Base-by-base conservation (phyloP, 176 grass and related monocot species). In the Typha latifolia region DNA sequence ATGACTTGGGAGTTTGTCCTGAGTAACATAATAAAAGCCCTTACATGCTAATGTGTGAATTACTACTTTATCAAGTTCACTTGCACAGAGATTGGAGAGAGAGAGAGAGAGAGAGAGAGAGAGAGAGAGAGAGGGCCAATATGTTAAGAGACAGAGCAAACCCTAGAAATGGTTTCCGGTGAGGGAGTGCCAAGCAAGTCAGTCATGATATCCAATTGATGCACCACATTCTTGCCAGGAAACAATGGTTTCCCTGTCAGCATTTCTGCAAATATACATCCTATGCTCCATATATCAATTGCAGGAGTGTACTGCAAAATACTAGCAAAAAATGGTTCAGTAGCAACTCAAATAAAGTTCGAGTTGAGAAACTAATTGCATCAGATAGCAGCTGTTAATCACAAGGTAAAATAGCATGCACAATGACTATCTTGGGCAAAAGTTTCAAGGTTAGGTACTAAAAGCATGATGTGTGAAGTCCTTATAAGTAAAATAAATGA, bases 261-360 rank as follows among this genome's bases (percentile, higher is more conserved):
- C 89, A 92, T 85, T 69, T 92, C 89, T 2, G 89, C 89, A 74
- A 92, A 92, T 87, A 92, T 92, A 49, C 89, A 92, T 29, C 84
- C 89, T 72, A 92, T 32, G 53, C 89, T 88, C 89, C 89, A 92
- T 76, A 92, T 77, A 77, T 92, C 89, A 80, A 92, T 88, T 1
- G 89, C 89, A 48, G 89, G 89, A 23, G 89, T 92, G 66, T 92
- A 92, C 84, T 92, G 78, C 32, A 75, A 73, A 70, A 74, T 43
- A 57, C 12, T 72, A 34, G 69, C 27, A 29, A 61, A 53, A 43
- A 62, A 1, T 69, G 56, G 62, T 62, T 64, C 66, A 74, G 70
- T 65, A 70, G 50, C 64, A 62, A 1, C 7, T 49, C 24, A 7
- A 1, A 59, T 19, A 16, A 22, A 19, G n/a, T 59, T 59, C 5